A percentile compares a stretch with the other conserved stretches of the same genome.
Conservation (phyloP, 1,284 basidiomycete species). For the Ganoderma multipileum region DNA sequence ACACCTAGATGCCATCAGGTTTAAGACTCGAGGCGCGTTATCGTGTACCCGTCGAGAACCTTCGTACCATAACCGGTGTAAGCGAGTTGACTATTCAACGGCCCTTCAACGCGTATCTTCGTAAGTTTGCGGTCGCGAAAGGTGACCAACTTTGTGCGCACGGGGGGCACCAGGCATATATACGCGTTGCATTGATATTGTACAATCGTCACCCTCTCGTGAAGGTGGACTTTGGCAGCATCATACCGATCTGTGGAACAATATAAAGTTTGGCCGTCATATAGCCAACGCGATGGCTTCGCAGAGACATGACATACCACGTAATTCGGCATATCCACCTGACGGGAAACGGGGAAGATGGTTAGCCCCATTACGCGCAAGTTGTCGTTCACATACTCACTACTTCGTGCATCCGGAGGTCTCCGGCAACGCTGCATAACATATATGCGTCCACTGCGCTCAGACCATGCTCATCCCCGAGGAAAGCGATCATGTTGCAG, state of each 20-base stretch:
- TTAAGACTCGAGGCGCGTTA: too few relatives aligned
- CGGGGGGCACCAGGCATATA: background rate
- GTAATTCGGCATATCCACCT: slow-evolving; percentile 75
- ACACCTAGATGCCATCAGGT: too few relatives aligned
- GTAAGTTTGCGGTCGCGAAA: background rate
- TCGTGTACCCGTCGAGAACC: too few relatives aligned
- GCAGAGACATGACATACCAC: slow-evolving; percentile 47
- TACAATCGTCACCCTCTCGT: background rate
- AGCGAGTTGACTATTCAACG: too few relatives aligned
- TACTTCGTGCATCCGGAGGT: slow-evolving; percentile 68
- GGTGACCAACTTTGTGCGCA: background rate
- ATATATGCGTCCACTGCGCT: slow-evolving; percentile 59
- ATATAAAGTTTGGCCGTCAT: background rate
- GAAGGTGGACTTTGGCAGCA: background rate
- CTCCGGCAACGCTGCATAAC: slow-evolving; percentile 66
- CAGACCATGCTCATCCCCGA: slow-evolving; percentile 51
- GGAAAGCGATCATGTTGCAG: slow-evolving; percentile 61
- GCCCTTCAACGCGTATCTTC: too few relatives aligned
- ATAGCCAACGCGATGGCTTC: background rate
- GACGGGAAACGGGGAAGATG: slow-evolving; percentile 2
- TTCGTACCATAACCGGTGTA: too few relatives aligned
- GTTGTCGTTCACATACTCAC: slow-evolving; percentile 44
- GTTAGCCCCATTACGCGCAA: background rate
- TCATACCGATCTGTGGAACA: background rate
- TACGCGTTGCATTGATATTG: background rate